Percentiles rank a stretch among this genome's conserved stretches.
Evolutionary conservation across 352 stramenopile species (phyloP).

Genomic region (Globisporangium camurandrum): DNA sequence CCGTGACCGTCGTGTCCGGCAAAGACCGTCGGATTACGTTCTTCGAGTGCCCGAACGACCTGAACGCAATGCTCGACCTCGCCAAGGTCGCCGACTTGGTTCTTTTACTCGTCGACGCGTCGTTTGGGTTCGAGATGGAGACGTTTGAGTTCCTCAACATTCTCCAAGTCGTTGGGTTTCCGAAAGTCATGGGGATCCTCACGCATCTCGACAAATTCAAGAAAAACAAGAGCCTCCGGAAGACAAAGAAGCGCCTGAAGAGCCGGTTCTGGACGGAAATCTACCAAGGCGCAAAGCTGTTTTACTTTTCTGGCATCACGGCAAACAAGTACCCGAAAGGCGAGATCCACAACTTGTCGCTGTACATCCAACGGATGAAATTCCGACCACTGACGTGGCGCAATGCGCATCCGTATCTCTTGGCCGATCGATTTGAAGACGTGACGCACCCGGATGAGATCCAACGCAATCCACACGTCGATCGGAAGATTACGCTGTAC

Average conservation of each 20-base stretch:
- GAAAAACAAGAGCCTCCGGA: conserved; percentile 96
- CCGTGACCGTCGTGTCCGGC: conserved; percentile 97
- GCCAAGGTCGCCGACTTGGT: conserved; percentile 99
- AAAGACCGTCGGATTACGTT: conserved; percentile 98
- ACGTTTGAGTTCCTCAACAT: conserved; percentile 99
- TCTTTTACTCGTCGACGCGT: conserved; percentile 98
- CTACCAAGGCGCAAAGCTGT: conserved; percentile 92
- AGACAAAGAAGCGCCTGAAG: conserved; percentile 98
- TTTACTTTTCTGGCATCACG: conserved; percentile 96
- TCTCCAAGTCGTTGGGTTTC: conserved; percentile 90
- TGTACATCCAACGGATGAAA: conserved; percentile 98
- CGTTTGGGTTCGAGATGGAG: conserved; percentile 99
- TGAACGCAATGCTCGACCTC: conserved; percentile 92
- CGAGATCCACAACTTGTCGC: conserved; percentile 96
- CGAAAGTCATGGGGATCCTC: conserved; percentile 97
- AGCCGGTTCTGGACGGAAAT: conserved; percentile 99
- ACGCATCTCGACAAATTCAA: conserved; percentile 98
- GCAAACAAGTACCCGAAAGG: conserved; percentile 99
- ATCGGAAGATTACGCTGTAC: conserved; percentile 95
- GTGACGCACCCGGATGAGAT: conserved; percentile 94
- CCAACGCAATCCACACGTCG: conserved; percentile 87
- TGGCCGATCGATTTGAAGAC: conserved; percentile 97
- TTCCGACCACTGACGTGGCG: conserved; percentile 98
- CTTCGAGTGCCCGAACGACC: conserved; percentile 97
- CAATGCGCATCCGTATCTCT: conserved; percentile 99